These are phyloP conservation scores for Prunus dulcis DNA, from an alignment of 306 rosid genomes.

Conservation along the genomic window DNA sequence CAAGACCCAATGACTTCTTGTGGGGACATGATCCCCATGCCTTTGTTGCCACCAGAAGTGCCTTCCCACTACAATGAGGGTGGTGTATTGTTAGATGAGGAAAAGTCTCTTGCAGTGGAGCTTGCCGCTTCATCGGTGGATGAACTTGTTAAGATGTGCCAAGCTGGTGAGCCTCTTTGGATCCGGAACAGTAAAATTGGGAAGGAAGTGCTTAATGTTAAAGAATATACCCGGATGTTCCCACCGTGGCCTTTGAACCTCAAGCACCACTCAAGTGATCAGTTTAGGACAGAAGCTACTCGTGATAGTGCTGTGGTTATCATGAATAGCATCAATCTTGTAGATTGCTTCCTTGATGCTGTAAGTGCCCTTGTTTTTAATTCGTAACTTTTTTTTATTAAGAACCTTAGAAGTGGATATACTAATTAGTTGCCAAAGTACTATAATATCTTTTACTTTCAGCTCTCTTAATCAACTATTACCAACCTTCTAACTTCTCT, in stretches of 20 bases:
- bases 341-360: conserved; percentile 85
- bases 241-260: conserved; percentile 51
- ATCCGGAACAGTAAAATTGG: conserved; percentile 41
- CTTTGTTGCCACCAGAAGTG: conserved; percentile 55
- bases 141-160: conserved; percentile 77
- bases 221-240: conserved; percentile 67
- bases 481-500: not conserved
- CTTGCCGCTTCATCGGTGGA: conserved; percentile 60
- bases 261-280: conserved; percentile 43
- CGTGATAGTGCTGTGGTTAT: conserved; percentile 78
- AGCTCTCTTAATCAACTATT: not conserved
- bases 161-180: conserved; percentile 65
- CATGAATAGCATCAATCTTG: conserved; percentile 92
- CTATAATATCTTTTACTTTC: not conserved
- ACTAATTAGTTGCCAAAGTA: not conserved
- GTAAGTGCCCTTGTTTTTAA: conserved; percentile 36
- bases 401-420: too few relatives aligned
- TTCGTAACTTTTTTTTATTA: not conserved
- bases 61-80: conserved; percentile 42
- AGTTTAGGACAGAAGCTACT: conserved; percentile 60
- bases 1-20: conserved; percentile 40
- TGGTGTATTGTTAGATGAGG: conserved; percentile 61
- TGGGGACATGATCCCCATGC: conserved; percentile 50
- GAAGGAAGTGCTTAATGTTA: conserved; percentile 64
- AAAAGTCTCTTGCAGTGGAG: conserved; percentile 68